These are phyloP conservation scores for Monosporozyma servazzii DNA, from an alignment of 805 yeast species.

Conservation along the genomic window DNA sequence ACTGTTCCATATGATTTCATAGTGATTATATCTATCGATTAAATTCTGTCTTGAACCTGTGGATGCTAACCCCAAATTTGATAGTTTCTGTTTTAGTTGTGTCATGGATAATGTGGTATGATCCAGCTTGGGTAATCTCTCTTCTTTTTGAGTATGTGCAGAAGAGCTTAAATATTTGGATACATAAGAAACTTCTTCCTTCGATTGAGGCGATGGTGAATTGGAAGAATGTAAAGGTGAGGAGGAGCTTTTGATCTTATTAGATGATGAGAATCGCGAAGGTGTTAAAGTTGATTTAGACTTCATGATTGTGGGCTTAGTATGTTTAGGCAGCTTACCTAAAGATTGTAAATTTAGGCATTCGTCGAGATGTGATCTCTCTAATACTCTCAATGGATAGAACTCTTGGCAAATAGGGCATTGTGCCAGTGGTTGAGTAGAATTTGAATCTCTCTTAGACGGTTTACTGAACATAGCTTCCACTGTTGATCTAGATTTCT, in stretches of 20 bases:
- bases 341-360: slow-evolving; percentile 36
- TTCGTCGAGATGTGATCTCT: slow-evolving; percentile 51
- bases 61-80: slow-evolving; percentile 45
- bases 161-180: slow-evolving; percentile 33
- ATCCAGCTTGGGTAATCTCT: slow-evolving; percentile 54
- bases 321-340: slow-evolving; percentile 5
- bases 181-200: slow-evolving; percentile 3
- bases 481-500: slow-evolving; percentile 7
- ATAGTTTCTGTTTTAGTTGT: slow-evolving; percentile 52
- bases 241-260: neutral
- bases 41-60: slow-evolving; percentile 55
- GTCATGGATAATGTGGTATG: slow-evolving; percentile 48
- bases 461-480: slow-evolving; percentile 9
- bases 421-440: slow-evolving; percentile 30
- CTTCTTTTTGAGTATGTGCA: slow-evolving; percentile 18
- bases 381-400: slow-evolving; percentile 48
- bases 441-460: neutral
- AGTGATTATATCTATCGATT: slow-evolving; percentile 68
- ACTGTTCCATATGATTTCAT: slow-evolving; percentile 68
- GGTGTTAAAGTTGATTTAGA: neutral
- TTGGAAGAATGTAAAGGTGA: neutral
- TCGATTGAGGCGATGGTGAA: neutral
- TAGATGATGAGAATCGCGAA: neutral
- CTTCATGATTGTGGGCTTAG: neutral
- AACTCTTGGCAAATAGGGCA: slow-evolving; percentile 61